Conservation (phyloP, 2,329 filamentous ascomycete species). For the Botrytis pseudocinerea region DNA sequence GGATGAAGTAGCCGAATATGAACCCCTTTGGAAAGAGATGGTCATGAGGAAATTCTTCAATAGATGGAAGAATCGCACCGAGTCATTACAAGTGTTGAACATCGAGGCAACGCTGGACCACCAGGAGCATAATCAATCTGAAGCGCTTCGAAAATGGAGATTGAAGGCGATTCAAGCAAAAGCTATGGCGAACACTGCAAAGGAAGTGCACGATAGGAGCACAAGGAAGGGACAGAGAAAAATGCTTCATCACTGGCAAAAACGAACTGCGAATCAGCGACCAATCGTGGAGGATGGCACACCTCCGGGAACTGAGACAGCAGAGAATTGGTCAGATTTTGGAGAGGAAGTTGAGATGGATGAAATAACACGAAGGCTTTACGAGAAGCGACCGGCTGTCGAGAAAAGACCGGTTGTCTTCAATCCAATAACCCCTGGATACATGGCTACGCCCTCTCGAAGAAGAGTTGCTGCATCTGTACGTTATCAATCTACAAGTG, state of each 20-base stretch:
- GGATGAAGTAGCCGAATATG: conserved; percentile 36
- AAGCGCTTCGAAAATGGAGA: conserved; percentile 40
- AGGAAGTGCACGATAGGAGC: conserved; percentile 39
- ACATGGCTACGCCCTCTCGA: conserved; percentile 35
- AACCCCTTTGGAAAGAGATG: conserved; percentile 32
- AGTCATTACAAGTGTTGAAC: conserved; percentile 33
- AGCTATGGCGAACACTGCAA: conserved; percentile 35
- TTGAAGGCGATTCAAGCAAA: conserved; percentile 35
- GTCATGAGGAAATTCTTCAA: conserved; percentile 34
- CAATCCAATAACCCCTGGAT: conserved; percentile 29
- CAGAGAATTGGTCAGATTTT: conserved; percentile 39
- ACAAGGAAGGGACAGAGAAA: conserved; percentile 40
- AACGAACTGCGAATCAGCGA: conserved; percentile 33
- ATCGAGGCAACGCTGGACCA: conserved; percentile 37
- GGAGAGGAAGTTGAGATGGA: conserved; percentile 35
- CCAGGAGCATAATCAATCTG: conserved; percentile 35
- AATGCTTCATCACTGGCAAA: conserved; percentile 40
- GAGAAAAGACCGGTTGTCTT: neutral
- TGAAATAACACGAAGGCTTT: conserved; percentile 31
- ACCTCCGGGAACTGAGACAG: conserved; percentile 28
- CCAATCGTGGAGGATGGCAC: conserved; percentile 24
- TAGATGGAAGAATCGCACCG: conserved; percentile 35
- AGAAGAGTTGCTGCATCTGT: conserved; percentile 46
- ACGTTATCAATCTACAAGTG: conserved; percentile 47
- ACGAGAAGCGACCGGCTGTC: conserved; percentile 26